phyloP scores from a whole-genome alignment of 192 early-diverging fungal genomes.

The Geosiphon pyriformis region DNA sequence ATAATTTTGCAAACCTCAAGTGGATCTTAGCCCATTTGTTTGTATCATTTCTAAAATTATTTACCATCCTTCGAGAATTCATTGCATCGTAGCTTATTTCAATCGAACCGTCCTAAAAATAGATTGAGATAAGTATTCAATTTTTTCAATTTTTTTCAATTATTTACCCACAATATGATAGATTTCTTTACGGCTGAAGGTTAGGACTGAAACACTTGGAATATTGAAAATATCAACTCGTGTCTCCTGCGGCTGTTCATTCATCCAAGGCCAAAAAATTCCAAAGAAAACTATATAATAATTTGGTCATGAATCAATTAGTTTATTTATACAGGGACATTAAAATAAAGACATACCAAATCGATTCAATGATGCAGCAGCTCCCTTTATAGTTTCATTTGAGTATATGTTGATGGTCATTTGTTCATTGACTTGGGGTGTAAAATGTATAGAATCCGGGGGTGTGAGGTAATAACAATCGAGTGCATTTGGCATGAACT shows the following conservation, averaged over 20 bases:
- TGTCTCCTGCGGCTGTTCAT: neutral
- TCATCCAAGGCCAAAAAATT: neutral
- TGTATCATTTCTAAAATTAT: neutral
- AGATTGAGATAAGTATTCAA: too few species aligned
- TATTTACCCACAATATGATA: neutral
- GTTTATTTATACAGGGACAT: neutral
- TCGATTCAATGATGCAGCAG: neutral
- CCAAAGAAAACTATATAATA: neutral
- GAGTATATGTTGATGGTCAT: neutral
- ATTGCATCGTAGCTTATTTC: neutral
- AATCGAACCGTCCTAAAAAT: neutral
- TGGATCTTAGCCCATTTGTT: neutral
- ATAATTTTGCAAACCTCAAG: too few species aligned
- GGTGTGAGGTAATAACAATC: neutral
- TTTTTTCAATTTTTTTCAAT: too few species aligned
- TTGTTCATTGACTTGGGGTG: neutral
- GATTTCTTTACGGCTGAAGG: neutral
- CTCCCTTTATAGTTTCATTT: neutral
- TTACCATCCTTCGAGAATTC: neutral
- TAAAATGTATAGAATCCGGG: neutral
- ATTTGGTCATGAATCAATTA: neutral
- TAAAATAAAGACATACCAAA: too few species aligned
- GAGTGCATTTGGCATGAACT: neutral
- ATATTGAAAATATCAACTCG: neutral
- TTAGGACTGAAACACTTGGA: neutral